These are phyloP conservation scores for Amaranthus cruentus DNA, from an alignment of 148 eudicot species.

Conservation along the genomic window DNA sequence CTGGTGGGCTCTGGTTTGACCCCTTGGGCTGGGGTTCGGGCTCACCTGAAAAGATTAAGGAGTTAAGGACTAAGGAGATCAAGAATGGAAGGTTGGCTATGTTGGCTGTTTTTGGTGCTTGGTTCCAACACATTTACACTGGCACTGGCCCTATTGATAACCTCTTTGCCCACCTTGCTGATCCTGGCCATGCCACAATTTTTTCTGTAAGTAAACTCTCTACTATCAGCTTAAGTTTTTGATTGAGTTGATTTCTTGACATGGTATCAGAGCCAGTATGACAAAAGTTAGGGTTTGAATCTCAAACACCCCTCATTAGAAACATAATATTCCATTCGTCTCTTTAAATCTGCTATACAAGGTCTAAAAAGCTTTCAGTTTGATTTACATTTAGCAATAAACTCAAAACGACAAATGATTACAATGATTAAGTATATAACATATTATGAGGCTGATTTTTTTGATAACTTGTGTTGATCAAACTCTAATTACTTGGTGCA, in stretches of 20 bases:
- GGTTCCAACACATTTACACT: slow-evolving; percentile 95
- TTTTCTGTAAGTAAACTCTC: slow-evolving; percentile 65
- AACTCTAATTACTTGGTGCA: background rate
- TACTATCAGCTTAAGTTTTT: too few species aligned
- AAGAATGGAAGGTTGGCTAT: slow-evolving; percentile 95
- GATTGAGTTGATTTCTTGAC: too few species aligned
- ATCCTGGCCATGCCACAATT: slow-evolving; percentile 96
- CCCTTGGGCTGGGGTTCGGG: slow-evolving; percentile 96
- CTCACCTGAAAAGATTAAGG: slow-evolving; percentile 68
- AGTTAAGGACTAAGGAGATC: slow-evolving; percentile 94
- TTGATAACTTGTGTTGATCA: background rate
- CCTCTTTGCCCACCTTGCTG: slow-evolving; percentile 96
- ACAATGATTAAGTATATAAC: too few species aligned
- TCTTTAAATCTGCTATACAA: too few species aligned
- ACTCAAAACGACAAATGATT: too few species aligned
- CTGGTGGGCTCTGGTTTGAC: slow-evolving; percentile 98
- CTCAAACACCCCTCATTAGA: too few species aligned
- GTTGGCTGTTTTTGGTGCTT: slow-evolving; percentile 97
- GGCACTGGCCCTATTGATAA: slow-evolving; percentile 94
- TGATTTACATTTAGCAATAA: background rate
- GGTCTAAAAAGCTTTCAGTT: background rate
- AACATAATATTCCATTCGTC: too few species aligned
- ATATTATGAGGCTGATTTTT: background rate
- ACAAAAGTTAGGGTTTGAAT: too few species aligned
- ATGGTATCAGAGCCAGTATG: too few species aligned